A percentile compares a stretch with the other conserved stretches of the same genome.
Evolutionary conservation across 176 grass and related monocot genomes (phyloP).

Genomic region (Rhynchospora tenuis): DNA sequence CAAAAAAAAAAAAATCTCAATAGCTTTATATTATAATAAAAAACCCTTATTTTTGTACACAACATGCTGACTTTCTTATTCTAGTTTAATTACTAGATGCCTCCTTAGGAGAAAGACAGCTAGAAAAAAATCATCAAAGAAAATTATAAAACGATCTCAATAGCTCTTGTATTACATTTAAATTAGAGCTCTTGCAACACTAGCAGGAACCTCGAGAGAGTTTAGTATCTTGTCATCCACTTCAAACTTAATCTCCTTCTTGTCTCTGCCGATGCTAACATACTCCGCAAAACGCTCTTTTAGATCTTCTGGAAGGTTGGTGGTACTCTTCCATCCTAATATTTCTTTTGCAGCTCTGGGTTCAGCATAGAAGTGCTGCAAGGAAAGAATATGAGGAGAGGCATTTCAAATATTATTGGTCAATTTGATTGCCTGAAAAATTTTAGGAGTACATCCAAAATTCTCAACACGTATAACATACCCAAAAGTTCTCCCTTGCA

Average conservation of each 20-base stretch:
- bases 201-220: conserved; percentile 25
- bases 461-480: neutral
- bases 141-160: neutral
- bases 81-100: no score
- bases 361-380: conserved; percentile 85
- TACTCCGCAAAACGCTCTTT: conserved; percentile 88
- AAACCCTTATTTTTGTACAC: neutral
- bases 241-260: conserved; percentile 69
- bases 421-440: neutral
- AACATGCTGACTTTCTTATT: no score
- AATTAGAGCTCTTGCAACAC: neutral
- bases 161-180: neutral
- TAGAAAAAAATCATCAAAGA: neutral
- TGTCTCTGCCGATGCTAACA: conserved; percentile 48
- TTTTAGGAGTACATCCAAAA: neutral
- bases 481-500: neutral
- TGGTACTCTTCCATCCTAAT: conserved; percentile 70
- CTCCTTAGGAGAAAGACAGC: neutral
- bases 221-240: conserved; percentile 75
- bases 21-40: neutral
- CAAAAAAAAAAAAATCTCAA: neutral
- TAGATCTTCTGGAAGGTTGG: conserved; percentile 81
- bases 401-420: neutral
- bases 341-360: conserved; percentile 82
- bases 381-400: neutral